Evolutionary conservation across 2,329 filamentous ascomycete genomes (phyloP), one percentile per base, ranked within the genome.

Genomic region (Xylariaceae sp.): DNA sequence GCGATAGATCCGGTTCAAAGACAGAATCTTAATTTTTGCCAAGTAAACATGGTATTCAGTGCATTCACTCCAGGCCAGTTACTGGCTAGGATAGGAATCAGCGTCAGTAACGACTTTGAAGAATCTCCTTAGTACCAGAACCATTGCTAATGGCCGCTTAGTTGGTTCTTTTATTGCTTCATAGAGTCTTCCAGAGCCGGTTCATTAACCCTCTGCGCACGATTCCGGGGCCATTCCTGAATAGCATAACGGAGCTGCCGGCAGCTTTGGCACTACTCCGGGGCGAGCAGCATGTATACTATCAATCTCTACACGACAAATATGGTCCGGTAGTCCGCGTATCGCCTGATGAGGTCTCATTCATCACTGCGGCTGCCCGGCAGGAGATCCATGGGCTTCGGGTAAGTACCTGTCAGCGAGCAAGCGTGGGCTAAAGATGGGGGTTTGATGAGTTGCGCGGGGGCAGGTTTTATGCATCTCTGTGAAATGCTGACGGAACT

Each of bases 371-470:
- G 22, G 44, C 55, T n/a, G 60, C 60, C 2, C 57, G 58, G 39
- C 55, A 63, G 16, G 57, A 60, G n/a, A 63, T 62, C 4, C 61
- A 61, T 19, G 55, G 59, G 1, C 40, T 55, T 38, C 53, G 54
- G 6, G 60, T 62, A 47, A 27, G 56, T 42, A 10, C 12, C 7
- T 1, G 7, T 6, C 19, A 2, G 11, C 6, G 8, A 11, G 3
- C 14, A 14, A 6, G 23, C 10, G 5, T 11, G 11, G 38, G 14
- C 41, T 47, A 2, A 20, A 29, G n/a, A n/a, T n/a, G n/a, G n/a
- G n/a, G n/a, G n/a, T n/a, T n/a, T n/a, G n/a, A n/a, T n/a, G n/a
- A n/a, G n/a, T n/a, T n/a, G n/a, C n/a, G n/a, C n/a, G n/a, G n/a
- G n/a, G n/a, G n/a, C n/a, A n/a, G n/a, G n/a, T n/a, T n/a, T n/a